Evolutionary conservation across 345 rosid species (phyloP), one percentile per base, ranked within the genome.

Genomic region (Viola odorata): DNA sequence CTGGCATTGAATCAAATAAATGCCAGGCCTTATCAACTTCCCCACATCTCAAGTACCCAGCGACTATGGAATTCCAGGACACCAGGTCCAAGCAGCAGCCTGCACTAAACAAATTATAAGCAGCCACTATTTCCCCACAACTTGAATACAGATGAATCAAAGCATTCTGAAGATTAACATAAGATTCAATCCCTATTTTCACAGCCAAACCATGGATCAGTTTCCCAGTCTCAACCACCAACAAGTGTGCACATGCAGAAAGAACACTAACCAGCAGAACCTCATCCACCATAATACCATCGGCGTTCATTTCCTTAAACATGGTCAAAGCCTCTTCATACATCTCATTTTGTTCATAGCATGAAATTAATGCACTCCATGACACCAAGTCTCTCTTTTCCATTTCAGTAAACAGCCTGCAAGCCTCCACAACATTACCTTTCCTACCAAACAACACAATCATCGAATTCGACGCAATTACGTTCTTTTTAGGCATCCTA

Each of bases 61-160:
- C 73, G 57, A 84, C 67, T 84, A 84, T 81, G 37, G 89, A 81
- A 63, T 81, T 84, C 85, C 89, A 84, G 17, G 89, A 81, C 45
- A 84, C 60, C 51, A 62, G 64, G 68, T 84, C 82, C 71, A 77
- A 57, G 23, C 63, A 60, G 52, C 58, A 44, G 45, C 78, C 73
- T 32, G 53, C 58, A 63, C 7, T 37, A 15, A 84, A 84, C 65
- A 84, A 63, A 16, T 58, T 77, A 58, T 84, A 70, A 1, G 89
- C 86, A 4, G 66, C 58, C 6, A 4, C 41, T 58, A 84, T 37
- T 32, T 69, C 83, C 40, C 80, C 77, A 40, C 82, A 75, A 16
- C 63, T 69, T 12, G 84, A 73, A 54, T 81, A 84, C 83, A 84
- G 71, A 65, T 69, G 74, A 69, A 84, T 79, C 69, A 84, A 65